phyloP scores from a whole-genome alignment of 352 stramenopile genomes.

The Pythium dissotocum region DNA sequence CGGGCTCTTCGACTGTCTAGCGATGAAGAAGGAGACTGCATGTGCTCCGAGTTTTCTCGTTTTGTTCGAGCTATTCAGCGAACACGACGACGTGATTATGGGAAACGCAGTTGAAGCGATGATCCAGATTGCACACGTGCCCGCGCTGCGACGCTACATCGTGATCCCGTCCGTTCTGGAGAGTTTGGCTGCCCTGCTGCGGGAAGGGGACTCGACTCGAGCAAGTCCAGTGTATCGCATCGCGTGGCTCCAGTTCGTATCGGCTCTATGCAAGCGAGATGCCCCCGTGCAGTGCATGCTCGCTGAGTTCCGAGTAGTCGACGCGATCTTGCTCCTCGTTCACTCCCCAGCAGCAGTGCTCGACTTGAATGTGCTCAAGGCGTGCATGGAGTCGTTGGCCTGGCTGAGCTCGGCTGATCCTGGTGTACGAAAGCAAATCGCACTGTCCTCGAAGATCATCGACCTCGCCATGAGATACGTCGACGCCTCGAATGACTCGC shows the following conservation, averaged over 20 bases:
- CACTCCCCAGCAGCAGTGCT: slow-evolving; percentile 43
- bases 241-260: slow-evolving; percentile 48
- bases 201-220: slow-evolving; percentile 34
- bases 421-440: slow-evolving; percentile 40
- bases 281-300: slow-evolving; percentile 46
- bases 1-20: slow-evolving; percentile 13
- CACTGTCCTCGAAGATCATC: slow-evolving; percentile 44
- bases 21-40: slow-evolving; percentile 39
- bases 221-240: slow-evolving; percentile 30
- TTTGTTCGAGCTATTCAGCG: slow-evolving; percentile 46
- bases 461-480: slow-evolving; percentile 47
- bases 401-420: slow-evolving; percentile 48
- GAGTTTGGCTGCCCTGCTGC: slow-evolving; percentile 37
- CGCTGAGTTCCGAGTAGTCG: slow-evolving; percentile 53
- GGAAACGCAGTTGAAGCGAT: slow-evolving; percentile 41
- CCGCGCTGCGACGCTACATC: slow-evolving; percentile 33
- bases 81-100: slow-evolving; percentile 41
- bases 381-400: slow-evolving; percentile 51
- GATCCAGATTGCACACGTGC: slow-evolving; percentile 36
- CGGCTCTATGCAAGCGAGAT: slow-evolving; percentile 47
- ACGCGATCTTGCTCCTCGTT: slow-evolving; percentile 46
- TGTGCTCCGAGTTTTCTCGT: slow-evolving; percentile 43
- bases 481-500: slow-evolving; percentile 33
- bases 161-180: slow-evolving; percentile 49
- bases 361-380: slow-evolving; percentile 40